These are phyloP conservation scores for Artemisia argyi DNA, from an alignment of 129 eudicot species.

Conservation along the genomic window DNA sequence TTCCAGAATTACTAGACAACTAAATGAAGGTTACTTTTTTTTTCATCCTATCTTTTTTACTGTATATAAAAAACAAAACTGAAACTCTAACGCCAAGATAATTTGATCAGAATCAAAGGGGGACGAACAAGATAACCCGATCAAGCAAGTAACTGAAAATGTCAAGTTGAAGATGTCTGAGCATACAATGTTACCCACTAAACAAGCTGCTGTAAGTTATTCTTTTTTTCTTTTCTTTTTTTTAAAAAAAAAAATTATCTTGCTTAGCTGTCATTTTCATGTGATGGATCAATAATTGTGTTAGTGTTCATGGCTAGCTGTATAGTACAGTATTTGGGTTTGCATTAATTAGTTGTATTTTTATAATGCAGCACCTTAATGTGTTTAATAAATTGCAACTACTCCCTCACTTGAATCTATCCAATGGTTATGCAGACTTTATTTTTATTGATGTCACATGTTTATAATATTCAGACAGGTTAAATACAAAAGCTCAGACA, in stretches of 20 bases:
- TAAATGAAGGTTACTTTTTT: conserved; percentile 52
- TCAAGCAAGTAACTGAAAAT: conserved; percentile 20
- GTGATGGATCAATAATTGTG: conserved; percentile 26
- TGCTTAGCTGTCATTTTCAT: conserved; percentile 22
- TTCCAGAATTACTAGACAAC: conserved; percentile 61
- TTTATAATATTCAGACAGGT: background rate
- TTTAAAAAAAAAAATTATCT: too few relatives aligned
- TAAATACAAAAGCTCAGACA: background rate
- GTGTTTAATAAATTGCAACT: conserved; percentile 4
- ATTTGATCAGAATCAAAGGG: background rate
- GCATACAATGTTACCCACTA: conserved; percentile 23
- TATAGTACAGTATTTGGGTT: background rate
- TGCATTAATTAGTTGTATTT: conserved; percentile 9
- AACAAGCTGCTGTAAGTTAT: conserved; percentile 32
- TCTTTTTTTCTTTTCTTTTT: background rate
- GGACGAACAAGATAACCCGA: background rate
- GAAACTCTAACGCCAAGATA: background rate
- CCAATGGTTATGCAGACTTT: background rate
- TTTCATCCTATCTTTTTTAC: background rate
- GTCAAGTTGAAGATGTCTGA: conserved; percentile 26
- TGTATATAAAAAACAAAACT: background rate
- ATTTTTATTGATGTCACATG: background rate
- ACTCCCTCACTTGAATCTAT: background rate
- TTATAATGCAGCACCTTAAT: background rate
- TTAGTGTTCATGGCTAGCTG: conserved; percentile 15